phyloP scores from a whole-genome alignment of 495 filamentous ascomycete genomes.

The Delitschia confertaspora region DNA sequence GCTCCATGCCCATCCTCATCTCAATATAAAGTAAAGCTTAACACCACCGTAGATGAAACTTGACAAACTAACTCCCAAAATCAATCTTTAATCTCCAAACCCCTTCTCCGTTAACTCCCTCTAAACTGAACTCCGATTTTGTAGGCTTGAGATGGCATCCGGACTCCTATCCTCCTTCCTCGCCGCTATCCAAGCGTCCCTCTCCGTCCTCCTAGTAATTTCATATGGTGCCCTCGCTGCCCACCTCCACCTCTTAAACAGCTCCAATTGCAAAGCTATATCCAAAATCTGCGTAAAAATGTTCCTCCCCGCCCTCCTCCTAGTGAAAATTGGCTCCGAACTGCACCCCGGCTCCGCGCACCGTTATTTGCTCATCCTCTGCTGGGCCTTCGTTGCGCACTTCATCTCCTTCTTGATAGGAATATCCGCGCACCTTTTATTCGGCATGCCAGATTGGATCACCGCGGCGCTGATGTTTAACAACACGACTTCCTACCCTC shows the following conservation, averaged over 20 bases:
- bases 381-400: constrained; percentile 50
- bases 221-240: constrained; percentile 51
- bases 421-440: constrained; percentile 33
- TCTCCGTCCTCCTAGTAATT: constrained; percentile 60
- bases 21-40: not conserved
- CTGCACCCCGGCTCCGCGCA: constrained; percentile 44
- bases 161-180: constrained; percentile 43
- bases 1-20: too few species aligned
- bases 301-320: constrained; percentile 56
- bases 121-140: not conserved
- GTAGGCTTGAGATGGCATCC: constrained; percentile 8
- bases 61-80: constrained; percentile 5
- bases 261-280: constrained; percentile 46
- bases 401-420: constrained; percentile 45
- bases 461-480: constrained; percentile 59
- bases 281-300: constrained; percentile 56
- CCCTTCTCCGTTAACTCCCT: not conserved
- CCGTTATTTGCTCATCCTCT: constrained; percentile 48
- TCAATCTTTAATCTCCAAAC: not conserved
- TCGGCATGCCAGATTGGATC: constrained; percentile 54
- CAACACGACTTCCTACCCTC: constrained; percentile 59
- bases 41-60: not conserved
- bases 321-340: constrained; percentile 56
- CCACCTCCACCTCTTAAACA: constrained; percentile 45
- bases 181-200: constrained; percentile 57